Base-by-base conservation (phyloP, 768 basidiomycete genomes). In the Lentinula guzmanii region DNA sequence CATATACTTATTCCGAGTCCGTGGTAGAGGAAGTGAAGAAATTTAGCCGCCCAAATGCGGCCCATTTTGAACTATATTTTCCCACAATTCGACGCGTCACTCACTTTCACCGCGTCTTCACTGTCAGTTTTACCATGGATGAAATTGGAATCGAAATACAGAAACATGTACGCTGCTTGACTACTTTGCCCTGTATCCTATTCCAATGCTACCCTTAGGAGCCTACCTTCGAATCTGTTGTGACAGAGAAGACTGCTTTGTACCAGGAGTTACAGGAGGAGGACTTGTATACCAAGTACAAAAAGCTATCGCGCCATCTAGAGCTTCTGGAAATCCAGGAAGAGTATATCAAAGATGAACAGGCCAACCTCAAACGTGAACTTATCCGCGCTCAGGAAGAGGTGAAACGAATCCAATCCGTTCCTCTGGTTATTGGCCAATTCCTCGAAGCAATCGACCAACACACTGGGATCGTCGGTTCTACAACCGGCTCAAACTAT, bases 391-490 rank as follows among this genome's bases (percentile, higher is more conserved):
- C 97, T 0, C 97, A 99, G 71, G 97, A 99, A 73, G 97, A 99
- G 77, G 97, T 99, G 71, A 97, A 98, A 76, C 91, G 97, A 62
- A 99, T 99, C 72, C 95, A 98, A 76, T 93, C 93, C 58, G 97
- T 99, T 5, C 97, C 97, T 0, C 87, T 99, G 15, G 97, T 99
- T 71, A 99, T 99, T 69, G 97, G 97, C 61, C 97, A 99, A 74
- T 99, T 99, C 79, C 85, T 98, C 39, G 97, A 99, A 77, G 91
- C 97, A 56, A 98, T 99, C 72, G 97, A 99, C 79, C 93, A 98
- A 73, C 87, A 90, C 67, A 94, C 96, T 15, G 94, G 90, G 63
- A 99, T 99, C 66, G 97, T 98, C 18, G 96, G 95, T 52, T 95
- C 92, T 13, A 99, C 97, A 0, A 98, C 97, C 3, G 97, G 97